Base-by-base conservation (phyloP, 2,329 filamentous ascomycete genomes). In the Colletotrichum lindemuthianum region DNA sequence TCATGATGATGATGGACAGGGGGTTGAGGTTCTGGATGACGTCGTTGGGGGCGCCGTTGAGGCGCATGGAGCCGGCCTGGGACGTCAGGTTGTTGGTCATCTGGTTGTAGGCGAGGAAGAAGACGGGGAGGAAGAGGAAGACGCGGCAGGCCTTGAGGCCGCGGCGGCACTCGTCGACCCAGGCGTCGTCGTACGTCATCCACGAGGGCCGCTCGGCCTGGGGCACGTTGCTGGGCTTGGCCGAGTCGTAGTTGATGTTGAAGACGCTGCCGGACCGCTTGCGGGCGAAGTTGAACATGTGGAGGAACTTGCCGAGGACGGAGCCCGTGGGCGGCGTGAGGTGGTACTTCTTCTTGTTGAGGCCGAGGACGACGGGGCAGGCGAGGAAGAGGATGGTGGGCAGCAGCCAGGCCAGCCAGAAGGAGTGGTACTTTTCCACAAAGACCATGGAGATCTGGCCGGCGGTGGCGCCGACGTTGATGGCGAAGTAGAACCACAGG, bases 131-230 rank as follows among this genome's bases (percentile, higher is more conserved):
- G 81, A 90, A 92, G 67, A 88, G 76, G 76, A 92, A 94, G 39
- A 92, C 90, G 68, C 86, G 82, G 80, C 89, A 92, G 60, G 90
- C 89, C 70, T 85, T 82, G 60, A 91, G 80, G 66, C 90, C 91
- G 76, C 91, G 89, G 56, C 83, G 83, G 52, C 93, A 88, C 73
- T 94, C 90, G 73, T 93, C 91, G 39, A 95, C 91, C 91, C 91
- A 95, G 56, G 87, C 86, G 69, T 95, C 92, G 67, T 95, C 91
- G 70, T 93, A 93, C 0, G 88, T 91, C 89, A 94, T 93, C 90
- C 90, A 94, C 0, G 59, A 44, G 0, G 91, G 91, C 59, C 88
- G 88, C 67, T 82, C 74, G 2, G 75, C 75, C 41, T 83, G 78
- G 9, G 84, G 78, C 6, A 92, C 81, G 40, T 81, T 79, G 73